Conservation (phyloP, 2,329 filamentous ascomycete species). For the Cytospora chrysosperma region DNA sequence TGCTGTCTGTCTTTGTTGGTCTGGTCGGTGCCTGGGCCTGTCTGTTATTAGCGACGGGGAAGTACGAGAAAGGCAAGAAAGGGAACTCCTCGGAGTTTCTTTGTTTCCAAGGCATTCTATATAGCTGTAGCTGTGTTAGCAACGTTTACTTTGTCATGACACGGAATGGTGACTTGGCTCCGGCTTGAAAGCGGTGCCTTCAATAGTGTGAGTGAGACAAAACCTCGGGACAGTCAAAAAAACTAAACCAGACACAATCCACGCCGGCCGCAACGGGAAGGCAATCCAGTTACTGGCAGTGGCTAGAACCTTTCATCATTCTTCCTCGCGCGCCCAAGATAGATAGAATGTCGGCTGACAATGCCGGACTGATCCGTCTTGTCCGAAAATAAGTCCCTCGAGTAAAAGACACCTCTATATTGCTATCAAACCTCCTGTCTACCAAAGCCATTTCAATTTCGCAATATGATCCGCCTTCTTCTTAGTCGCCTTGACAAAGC, state of each 20-base stretch:
- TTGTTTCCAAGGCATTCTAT: not conserved
- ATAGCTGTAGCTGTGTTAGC: not conserved
- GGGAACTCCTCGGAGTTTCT: slow-evolving; percentile 1
- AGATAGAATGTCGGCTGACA: no score
- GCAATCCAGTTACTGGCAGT: not conserved
- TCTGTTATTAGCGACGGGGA: not conserved
- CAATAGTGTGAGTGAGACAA: not conserved
- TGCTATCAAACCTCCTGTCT: not conserved
- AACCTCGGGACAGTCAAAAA: not conserved
- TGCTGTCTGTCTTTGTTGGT: slow-evolving; percentile 7
- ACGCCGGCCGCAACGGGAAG: not conserved
- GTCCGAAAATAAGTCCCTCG: not conserved
- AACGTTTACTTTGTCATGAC: not conserved
- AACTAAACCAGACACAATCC: not conserved
- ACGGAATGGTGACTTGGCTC: not conserved
- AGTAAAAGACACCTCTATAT: not conserved
- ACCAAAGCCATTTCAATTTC: slow-evolving; percentile 77
- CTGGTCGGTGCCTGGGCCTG: not conserved
- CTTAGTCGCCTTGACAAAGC: slow-evolving; percentile 83
- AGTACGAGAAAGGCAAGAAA: not conserved
- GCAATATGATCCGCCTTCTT: slow-evolving; percentile 92
- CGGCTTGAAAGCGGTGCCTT: not conserved
- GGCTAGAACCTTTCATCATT: not conserved
- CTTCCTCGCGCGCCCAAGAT: not conserved
- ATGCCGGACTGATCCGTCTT: not conserved